These are phyloP conservation scores for Aspergillus floridensis DNA, from an alignment of 2,329 filamentous ascomycete species.

Conservation along the genomic window DNA sequence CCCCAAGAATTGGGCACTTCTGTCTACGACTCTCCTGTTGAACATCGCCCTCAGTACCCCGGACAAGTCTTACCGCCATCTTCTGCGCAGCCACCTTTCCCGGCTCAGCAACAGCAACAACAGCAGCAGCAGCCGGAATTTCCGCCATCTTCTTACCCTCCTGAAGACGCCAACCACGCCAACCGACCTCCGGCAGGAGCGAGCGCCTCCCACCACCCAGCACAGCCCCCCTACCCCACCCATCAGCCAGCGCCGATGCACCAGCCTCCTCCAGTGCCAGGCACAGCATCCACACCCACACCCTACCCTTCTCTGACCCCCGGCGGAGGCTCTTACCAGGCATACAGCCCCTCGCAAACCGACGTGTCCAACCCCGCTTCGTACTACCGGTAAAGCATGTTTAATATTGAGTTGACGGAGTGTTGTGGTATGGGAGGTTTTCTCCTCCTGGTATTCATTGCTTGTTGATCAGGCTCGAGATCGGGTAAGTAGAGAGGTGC, in stretches of 20 bases:
- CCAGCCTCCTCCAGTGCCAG: constrained; percentile 36
- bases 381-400: constrained; percentile 35
- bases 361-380: constrained; percentile 37
- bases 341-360: constrained; percentile 37
- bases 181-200: constrained; percentile 20
- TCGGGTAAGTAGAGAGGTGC: not conserved
- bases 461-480: not conserved
- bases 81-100: constrained; percentile 31
- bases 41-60: constrained; percentile 37
- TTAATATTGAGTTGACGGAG: not conserved
- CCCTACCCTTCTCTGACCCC: constrained; percentile 36
- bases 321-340: constrained; percentile 32
- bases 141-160: constrained; percentile 41
- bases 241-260: constrained; percentile 34
- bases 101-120: constrained; percentile 33
- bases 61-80: constrained; percentile 24
- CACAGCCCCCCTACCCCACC: constrained; percentile 34
- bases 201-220: constrained; percentile 22
- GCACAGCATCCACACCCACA: constrained; percentile 27
- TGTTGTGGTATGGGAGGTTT: not conserved
- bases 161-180: constrained; percentile 33
- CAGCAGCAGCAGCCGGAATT: constrained; percentile 37
- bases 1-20: constrained; percentile 77
- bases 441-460: not conserved
- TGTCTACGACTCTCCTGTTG: constrained; percentile 71